Evolutionary conservation across 805 yeast species (phyloP), one percentile per base, ranked within the genome.

Genomic region (Yarrowia sp.): DNA sequence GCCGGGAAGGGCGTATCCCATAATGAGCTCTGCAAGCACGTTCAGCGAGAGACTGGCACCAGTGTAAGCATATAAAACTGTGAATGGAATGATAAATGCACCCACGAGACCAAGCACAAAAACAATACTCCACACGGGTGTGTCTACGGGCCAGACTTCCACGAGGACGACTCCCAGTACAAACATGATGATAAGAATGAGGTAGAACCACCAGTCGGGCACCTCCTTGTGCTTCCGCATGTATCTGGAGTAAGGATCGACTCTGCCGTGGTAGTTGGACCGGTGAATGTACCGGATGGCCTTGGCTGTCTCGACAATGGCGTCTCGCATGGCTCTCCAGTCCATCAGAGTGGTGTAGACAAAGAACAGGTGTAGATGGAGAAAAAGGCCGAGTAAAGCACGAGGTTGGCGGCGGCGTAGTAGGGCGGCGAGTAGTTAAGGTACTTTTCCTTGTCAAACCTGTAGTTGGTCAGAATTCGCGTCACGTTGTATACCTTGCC

Each of bases 1-100:
- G 2, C 86, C 89, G 7, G 90, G 90, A n/a, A 84, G 77, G 46
- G 86, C 81, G 70, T 85, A 85, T 1, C 90, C 91, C 46, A 84
- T 82, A 59, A 87, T 79, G 65, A 87, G 75, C 70, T 87, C 90
- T 4, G 85, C 82, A 65, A 87, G 74, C 1, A 86, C 89, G 70
- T 83, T 84, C 67, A 87, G 76, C n/a, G 86, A 85, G 67, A 86
- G 78, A 2, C 79, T 70, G 56, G 75, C 79, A 73, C 86, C 86
- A 0, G 91, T 85, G 32, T 82, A 82, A 2, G 90, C 84, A 24
- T 81, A 81, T 61, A 87, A 79, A 10, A 87, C 76, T 5, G 87
- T 83, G 32, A 86, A 77, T n/a, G 92, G 92, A 36, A 87, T 74
- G 67, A 87, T 74, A 73, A 87, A 85, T 16, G 84, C 74, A 51